Evolutionary conservation across 108 stramenopile genomes (phyloP).

Genomic region (Schizochytrium sp.): DNA sequence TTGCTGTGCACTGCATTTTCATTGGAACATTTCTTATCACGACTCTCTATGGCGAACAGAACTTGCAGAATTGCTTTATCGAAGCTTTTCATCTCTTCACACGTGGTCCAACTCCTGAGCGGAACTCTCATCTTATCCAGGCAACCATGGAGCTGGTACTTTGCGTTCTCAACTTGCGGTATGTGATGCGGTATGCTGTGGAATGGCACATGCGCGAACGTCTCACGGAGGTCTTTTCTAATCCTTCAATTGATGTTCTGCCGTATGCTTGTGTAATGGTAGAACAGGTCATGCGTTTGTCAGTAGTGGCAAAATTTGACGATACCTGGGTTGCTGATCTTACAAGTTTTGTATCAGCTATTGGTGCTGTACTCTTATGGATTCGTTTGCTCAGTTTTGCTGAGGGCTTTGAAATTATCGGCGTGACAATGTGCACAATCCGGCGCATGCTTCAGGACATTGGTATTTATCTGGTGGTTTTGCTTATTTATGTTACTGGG

Average conservation of each 20-base stretch:
- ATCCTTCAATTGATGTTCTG: background rate
- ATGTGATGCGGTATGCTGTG: background rate
- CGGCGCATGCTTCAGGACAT: conserved; percentile 38
- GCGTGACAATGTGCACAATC: conserved; percentile 49
- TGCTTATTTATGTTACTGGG: conserved; percentile 38
- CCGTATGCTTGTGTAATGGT: background rate
- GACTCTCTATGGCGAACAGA: conserved; percentile 26
- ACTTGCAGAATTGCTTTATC: background rate
- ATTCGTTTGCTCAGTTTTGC: conserved; percentile 50
- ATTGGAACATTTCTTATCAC: background rate
- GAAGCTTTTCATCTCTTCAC: background rate
- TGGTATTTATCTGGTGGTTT: conserved; percentile 23
- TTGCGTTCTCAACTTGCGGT: background rate
- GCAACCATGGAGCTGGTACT: conserved; percentile 22
- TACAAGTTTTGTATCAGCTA: background rate
- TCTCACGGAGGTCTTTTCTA: background rate
- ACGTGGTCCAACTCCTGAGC: background rate
- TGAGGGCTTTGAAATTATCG: conserved; percentile 56
- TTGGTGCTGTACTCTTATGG: conserved; percentile 9
- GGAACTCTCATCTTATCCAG: background rate
- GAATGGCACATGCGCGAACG: background rate
- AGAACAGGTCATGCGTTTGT: conserved; percentile 25
- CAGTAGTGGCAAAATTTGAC: background rate
- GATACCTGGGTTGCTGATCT: background rate
- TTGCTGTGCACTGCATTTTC: conserved; percentile 22